Conservation (phyloP, 257 asterid genomes). For the Salvia splendens region DNA sequence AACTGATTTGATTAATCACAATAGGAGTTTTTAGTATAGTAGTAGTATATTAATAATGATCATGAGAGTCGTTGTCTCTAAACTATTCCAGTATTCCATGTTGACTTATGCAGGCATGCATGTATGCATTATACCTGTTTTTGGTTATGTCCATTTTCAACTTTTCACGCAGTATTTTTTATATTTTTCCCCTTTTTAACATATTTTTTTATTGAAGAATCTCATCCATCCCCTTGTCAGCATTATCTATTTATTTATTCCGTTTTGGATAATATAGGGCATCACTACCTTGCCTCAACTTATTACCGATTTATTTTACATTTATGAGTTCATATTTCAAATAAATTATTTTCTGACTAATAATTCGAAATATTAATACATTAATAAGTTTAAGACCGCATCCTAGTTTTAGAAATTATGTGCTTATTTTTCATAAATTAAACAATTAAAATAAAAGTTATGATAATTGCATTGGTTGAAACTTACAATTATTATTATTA, state of each 20-base stretch:
- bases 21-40: not conserved
- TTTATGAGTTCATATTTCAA: not conserved
- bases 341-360: not conserved
- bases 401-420: not conserved
- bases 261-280: not conserved
- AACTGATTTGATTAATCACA: constrained; percentile 17
- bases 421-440: not conserved
- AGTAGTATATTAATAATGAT: too few relatives aligned
- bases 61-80: not conserved
- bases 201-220: not conserved
- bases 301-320: not conserved
- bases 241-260: not conserved
- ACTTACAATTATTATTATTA: not conserved
- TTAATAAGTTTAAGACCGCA: too few relatives aligned
- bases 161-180: not conserved
- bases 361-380: too few relatives aligned
- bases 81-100: constrained; percentile 21
- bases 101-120: constrained; percentile 32
- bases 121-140: constrained; percentile 20
- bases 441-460: not conserved
- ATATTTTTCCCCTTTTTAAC: not conserved
- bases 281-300: not conserved
- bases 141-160: not conserved
- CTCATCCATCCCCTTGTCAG: constrained; percentile 4
- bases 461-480: constrained; percentile 21